Evolutionary conservation across 176 grass and related monocot species (phyloP), one percentile per base, ranked within the genome.

Genomic region (Pharus latifolius): DNA sequence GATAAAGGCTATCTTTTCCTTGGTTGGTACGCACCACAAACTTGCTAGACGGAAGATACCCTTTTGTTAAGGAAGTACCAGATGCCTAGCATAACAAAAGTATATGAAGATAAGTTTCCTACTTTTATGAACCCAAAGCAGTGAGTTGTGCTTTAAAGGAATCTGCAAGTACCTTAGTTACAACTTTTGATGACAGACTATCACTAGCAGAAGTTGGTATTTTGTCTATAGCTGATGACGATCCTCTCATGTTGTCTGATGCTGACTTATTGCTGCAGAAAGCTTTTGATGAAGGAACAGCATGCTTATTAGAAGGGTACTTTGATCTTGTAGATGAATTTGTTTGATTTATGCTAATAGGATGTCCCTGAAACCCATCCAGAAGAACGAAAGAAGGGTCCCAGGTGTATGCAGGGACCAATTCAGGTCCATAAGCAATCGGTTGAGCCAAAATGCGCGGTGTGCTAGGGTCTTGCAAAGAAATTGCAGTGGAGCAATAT

Each of bases 131-230:
- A 11, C 38, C 3, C 56, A 60, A 29, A 72, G 63, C 27, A 44
- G 12, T 65, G 12, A 84, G 35, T 62, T 53, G 40, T 60, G 42
- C 26, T 71, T 69, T 72, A 70, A 41, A 68, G 8, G 3, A 34
- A 65, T 79, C 67, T 73, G 31, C 25, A 63, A 80, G 64, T 88
- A 96, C 92, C 88, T 91, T 91, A 62, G 86, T 81, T 74, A 74
- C 57, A 69, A 60, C 18, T 45, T 88, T 96, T 8, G 61, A 80
- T 40, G 79, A 60, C 62, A 74, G 57, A 56, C 23, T 60, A 24
- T 43, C 67, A 74, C 63, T 72, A 46, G 25, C 29, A 65, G 58
- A 53, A 70, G 70, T 60, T 35, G 44, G 49, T 77, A 56, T 33
- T 7, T 8, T 48, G 50, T 88, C 79, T 72, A 87, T 47, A 32